phyloP scores from a whole-genome alignment of 2,329 filamentous ascomycete species.

The Stachybotrys echinatus region DNA sequence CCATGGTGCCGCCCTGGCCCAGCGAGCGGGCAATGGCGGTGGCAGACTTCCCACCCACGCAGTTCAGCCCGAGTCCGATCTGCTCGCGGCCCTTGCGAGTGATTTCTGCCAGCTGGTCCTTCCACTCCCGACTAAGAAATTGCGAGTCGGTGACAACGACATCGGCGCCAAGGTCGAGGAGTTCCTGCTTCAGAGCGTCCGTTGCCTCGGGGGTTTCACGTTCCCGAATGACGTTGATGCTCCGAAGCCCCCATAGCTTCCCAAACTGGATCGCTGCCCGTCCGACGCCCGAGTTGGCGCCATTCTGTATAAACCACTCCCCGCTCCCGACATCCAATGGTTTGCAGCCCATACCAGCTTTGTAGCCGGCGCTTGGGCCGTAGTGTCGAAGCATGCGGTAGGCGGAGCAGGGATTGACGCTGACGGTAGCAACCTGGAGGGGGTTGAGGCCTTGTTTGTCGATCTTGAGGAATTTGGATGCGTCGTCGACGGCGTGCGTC shows the following conservation, averaged over 20 bases:
- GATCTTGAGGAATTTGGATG: conserved; percentile 59
- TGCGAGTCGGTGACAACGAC: conserved; percentile 52
- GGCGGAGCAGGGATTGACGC: conserved; percentile 89
- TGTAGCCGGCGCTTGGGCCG: conserved; percentile 40
- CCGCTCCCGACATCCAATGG: conserved; percentile 45
- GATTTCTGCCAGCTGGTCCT: conserved; percentile 54
- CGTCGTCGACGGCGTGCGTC: conserved; percentile 71
- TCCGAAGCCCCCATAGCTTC: conserved; percentile 79
- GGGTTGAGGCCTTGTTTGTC: conserved; percentile 66
- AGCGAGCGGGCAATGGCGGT: conserved; percentile 73
- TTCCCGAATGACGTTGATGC: conserved; percentile 82
- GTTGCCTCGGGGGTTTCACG: conserved; percentile 61
- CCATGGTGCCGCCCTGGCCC: conserved; percentile 63
- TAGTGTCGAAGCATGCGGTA: conserved; percentile 91
- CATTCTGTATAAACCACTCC: conserved; percentile 96
- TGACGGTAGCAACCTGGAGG: conserved; percentile 79
- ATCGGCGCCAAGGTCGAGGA: conserved; percentile 49
- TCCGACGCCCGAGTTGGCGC: conserved; percentile 90
- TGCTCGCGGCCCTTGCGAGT: conserved; percentile 67
- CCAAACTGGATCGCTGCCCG: conserved; percentile 87
- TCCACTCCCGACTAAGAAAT: conserved; percentile 55
- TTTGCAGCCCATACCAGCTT: conserved; percentile 38
- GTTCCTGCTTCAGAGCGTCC: conserved; percentile 48
- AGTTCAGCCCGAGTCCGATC: conserved; percentile 80
- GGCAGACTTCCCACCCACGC: conserved; percentile 84